These are phyloP conservation scores for Populus hybrid DNA, from an alignment of 441 rosid species.

Conservation along the genomic window DNA sequence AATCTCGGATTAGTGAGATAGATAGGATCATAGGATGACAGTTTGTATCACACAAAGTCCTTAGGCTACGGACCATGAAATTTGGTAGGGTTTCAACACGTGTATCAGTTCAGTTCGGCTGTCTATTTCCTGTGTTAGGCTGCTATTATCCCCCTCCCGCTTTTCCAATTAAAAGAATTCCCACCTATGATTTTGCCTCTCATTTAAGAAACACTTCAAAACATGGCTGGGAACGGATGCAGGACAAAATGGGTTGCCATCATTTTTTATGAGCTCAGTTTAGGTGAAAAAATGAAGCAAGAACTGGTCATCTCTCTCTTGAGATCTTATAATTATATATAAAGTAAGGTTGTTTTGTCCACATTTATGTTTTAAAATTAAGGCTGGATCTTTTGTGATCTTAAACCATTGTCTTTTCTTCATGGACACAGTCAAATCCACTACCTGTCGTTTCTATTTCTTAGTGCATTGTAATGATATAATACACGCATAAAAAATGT, in stretches of 20 bases:
- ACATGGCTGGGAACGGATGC: conserved; percentile 19
- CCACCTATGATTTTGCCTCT: conserved; percentile 42
- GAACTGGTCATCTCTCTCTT: conserved; percentile 15
- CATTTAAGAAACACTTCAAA: conserved; percentile 48
- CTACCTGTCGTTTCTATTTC: neutral
- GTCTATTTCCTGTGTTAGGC: conserved; percentile 40
- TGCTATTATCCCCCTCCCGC: conserved; percentile 31
- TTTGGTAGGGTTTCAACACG: conserved; percentile 30
- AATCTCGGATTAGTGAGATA: conserved; percentile 29
- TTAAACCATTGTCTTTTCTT: conserved; percentile 13
- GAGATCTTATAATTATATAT: conserved; percentile 18
- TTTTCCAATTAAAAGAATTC: conserved; percentile 1
- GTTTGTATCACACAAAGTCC: neutral
- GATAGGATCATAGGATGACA: neutral
- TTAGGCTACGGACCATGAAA: conserved; percentile 13
- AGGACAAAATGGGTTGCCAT: conserved; percentile 26
- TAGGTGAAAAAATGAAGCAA: conserved; percentile 24
- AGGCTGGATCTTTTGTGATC: conserved; percentile 11
- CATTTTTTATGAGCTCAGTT: conserved; percentile 27
- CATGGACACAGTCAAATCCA: neutral
- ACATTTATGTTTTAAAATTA: conserved; percentile 1
- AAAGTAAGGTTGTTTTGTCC: conserved; percentile 20
- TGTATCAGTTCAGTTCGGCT: conserved; percentile 36
- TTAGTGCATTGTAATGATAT: neutral
- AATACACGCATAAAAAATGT: neutral